Evolutionary conservation across 495 filamentous ascomycete genomes (phyloP), one percentile per base, ranked within the genome.

Genomic region (Glonium stellatum): DNA sequence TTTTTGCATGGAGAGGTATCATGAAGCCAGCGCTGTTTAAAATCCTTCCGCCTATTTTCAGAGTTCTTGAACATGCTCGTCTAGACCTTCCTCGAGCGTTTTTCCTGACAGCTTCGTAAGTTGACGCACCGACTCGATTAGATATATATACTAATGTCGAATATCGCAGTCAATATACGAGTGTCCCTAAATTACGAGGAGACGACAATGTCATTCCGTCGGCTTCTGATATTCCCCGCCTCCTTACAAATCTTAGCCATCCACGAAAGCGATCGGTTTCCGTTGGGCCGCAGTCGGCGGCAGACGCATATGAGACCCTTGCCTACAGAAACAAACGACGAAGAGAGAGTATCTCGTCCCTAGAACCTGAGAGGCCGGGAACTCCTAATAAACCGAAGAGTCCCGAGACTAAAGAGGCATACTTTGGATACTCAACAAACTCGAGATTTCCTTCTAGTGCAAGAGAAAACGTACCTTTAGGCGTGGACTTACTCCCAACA

Each of bases 281-380:
- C 22, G 80, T 98, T 35, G 93, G 93, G 0, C 93, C 93, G 5
- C 93, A 97, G 73, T 96, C 91, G 25, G 89, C 87, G 58, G 93
- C 93, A 2, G 93, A 98, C 71, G 93, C 92, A 6, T 96, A 96
- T 69, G 93, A 98, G 75, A 90, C 89, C 18, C 75, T 97, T 21
- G 93, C 93, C n/a, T 96, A 92, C 67, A 83, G 92, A 1, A 89
- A 95, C 70, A 84, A 89, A 65, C 82, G 81, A 62, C 78, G 91
- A 64, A 78, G 88, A 42, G 88, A 96, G 70, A 96, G 88, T 65
- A 75, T 85, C 69, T 65, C 61, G 13, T 67, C 69, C 11, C 49
- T 50, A n/a, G 63, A 63, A 27, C 56, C 46, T 27, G 23, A 39
- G 5, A 54, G 57, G 9, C 31, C 55, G 15, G 27, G 56, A 8